Conservation (phyloP, 768 basidiomycete genomes). For the Paxillus rubicundulus region DNA sequence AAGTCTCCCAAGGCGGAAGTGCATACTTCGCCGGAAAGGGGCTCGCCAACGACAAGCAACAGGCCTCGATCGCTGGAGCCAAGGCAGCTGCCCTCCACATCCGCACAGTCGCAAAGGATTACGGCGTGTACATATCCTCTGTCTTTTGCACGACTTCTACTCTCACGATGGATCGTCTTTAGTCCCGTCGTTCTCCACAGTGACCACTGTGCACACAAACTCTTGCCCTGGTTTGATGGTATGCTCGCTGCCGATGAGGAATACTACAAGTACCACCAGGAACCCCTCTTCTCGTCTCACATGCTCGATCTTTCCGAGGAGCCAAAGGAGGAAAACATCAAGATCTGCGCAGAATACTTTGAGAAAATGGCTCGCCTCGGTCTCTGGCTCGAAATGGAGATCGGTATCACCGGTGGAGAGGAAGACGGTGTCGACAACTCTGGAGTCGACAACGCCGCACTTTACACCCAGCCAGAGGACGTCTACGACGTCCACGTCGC, state of each 20-base stretch:
- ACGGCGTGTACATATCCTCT: conserved; percentile 75
- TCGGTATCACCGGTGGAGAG: conserved; percentile 99
- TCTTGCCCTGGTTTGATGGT: conserved; percentile 98
- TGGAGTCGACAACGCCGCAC: conserved; percentile 83
- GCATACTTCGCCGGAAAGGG: conserved; percentile 98
- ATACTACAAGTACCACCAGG: conserved; percentile 86
- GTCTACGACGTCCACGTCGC: conserved; percentile 88
- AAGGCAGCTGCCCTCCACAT: conserved; percentile 90
- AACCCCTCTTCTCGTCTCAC: conserved; percentile 92
- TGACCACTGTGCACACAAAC: conserved; percentile 98
- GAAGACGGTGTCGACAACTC: conserved; percentile 99
- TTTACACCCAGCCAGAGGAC: conserved; percentile 98
- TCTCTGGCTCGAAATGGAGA: conserved; percentile 99
- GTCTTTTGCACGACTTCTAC: not conserved
- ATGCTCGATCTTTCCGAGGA: conserved; percentile 98
- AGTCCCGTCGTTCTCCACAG: conserved; percentile 97
- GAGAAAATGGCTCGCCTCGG: conserved; percentile 89
- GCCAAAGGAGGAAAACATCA: conserved; percentile 91
- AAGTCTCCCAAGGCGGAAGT: conserved; percentile 94
- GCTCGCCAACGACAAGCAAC: conserved; percentile 89
- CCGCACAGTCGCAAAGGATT: conserved; percentile 80
- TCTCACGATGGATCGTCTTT: conserved; percentile 1
- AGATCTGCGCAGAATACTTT: conserved; percentile 91
- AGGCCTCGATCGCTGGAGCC: conserved; percentile 93
- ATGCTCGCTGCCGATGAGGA: conserved; percentile 97